phyloP scores from a whole-genome alignment of 179 eudicot genomes.

The Silene vulgaris region DNA sequence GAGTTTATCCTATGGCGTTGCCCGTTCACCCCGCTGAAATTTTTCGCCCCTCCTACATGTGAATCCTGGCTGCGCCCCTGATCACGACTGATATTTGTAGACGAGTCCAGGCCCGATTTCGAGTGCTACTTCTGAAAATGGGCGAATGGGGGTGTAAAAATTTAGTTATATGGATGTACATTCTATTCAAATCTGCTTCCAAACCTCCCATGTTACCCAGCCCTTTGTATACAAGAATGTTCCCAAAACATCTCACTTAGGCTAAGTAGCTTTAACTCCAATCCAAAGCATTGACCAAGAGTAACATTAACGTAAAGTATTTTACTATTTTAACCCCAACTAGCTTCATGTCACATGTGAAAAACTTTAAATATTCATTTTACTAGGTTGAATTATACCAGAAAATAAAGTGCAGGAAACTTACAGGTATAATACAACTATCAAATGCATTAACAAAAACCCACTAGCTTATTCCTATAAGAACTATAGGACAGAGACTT shows the following conservation, averaged over 20 bases:
- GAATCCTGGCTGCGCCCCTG: no score
- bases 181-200: background rate
- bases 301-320: conserved; percentile 11
- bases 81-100: no score
- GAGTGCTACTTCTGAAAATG: no score
- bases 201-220: background rate
- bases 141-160: no score
- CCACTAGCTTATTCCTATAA: conserved; percentile 20
- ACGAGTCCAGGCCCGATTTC: no score
- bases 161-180: background rate
- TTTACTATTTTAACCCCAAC: background rate
- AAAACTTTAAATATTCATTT: background rate
- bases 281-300: conserved; percentile 25
- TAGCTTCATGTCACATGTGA: conserved; percentile 7
- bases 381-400: conserved; percentile 21
- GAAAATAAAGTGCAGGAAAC: conserved; percentile 20
- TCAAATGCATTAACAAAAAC: conserved; percentile 11
- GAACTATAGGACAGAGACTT: background rate
- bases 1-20: no score
- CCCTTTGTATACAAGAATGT: background rate
- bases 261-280: background rate
- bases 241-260: conserved; percentile 8
- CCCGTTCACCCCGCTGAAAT: no score
- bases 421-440: conserved; percentile 14
- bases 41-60: no score